Evolutionary conservation across 305 asterid genomes (phyloP), one percentile per base, ranked within the genome.

Genomic region (Andrographis paniculata): DNA sequence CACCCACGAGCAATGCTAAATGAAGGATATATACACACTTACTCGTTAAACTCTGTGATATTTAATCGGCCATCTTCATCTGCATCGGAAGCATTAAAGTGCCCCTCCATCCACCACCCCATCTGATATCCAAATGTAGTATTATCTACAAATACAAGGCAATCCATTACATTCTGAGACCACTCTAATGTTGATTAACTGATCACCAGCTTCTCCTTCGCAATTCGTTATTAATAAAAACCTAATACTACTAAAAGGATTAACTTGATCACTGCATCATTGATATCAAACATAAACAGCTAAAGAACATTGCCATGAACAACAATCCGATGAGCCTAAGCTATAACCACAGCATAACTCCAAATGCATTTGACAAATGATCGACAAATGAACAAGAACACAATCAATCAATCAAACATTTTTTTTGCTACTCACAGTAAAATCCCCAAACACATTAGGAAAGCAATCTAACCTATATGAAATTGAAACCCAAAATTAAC

Each of bases 51-150:
- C 70, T 91, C 95, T 5, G 93, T 78, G 53, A 91, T 53, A 62
- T 91, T 87, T 74, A 91, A 63, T 39, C 53, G 78, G 46, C 93
- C 89, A 61, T 91, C 94, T 35, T 86, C 87, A 70, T 91, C 87
- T 8, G 63, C 71, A 70, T 87, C 96, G 6, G 99, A 73, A 62
- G 99, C 95, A 69, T 80, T 73, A 67, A 91, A 91, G 60, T 91
- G 99, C 38, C 77, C 86, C 75, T 81, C 87, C 69, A 78, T 91
- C 99, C 99, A 91, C 99, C 96, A 91, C 30, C 96, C 96, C 80
- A 87, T 79, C 27, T 91, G 78, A 72, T 81, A 70, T 59, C 95
- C 95, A 53, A 72, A 66, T 37, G 94, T 67, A 40, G 55, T 60
- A 62, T 69, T 70, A 61, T 70, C 96, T 91, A 24, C 16, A 9